Base-by-base conservation (phyloP, 768 basidiomycete species). In the Russula sp. region DNA sequence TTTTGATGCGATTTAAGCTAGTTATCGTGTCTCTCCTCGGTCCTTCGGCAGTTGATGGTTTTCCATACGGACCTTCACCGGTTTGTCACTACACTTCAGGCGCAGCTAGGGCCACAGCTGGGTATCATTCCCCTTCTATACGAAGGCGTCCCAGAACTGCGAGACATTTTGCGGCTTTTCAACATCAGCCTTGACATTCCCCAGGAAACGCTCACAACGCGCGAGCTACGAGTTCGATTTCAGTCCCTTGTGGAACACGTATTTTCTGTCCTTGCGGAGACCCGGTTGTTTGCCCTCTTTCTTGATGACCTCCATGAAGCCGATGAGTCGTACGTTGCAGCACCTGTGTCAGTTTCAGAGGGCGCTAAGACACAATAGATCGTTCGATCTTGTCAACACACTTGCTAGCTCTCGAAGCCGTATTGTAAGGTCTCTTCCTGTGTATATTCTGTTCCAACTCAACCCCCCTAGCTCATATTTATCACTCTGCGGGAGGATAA, bases 241-340 rank as follows among this genome's bases (percentile, higher is more conserved):
- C 86, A 89, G 70, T 81, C 81, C 8, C 74, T 89, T 39, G 84
- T 88, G 4, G 84, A 87, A 71, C 84, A 80, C 68, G 87, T 89
- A 37, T 87, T 89, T 67, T 73, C 79, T 6, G 83, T 87, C 20
- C 80, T 89, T 47, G 82, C 87, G 1, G 86, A 89, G 70, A 87
- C 85, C 7, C 77, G 86, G 40, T 72, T 88, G 54, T 83, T 90
- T 66, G 87, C 87, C 0, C 72, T 90, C 55, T 88, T 88, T 68
- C 75, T 88, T 49, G 87, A 89, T 69, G 87, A 89, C 71, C 72
- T 89, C 16, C 88, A 90, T 63, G 87, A 87, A 68, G 87, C 88
- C 9, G 84, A 88, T 70, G 82, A 84, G 63, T 86, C 85, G 82
- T 88, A 59, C 48, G 63, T 60, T 44, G 55, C 72, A 70, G 44